A percentile compares a stretch with the other conserved stretches of the same genome.
These are phyloP conservation scores for Apiospora marii DNA, from an alignment of 2,329 filamentous ascomycete genomes.

Conservation along the genomic window DNA sequence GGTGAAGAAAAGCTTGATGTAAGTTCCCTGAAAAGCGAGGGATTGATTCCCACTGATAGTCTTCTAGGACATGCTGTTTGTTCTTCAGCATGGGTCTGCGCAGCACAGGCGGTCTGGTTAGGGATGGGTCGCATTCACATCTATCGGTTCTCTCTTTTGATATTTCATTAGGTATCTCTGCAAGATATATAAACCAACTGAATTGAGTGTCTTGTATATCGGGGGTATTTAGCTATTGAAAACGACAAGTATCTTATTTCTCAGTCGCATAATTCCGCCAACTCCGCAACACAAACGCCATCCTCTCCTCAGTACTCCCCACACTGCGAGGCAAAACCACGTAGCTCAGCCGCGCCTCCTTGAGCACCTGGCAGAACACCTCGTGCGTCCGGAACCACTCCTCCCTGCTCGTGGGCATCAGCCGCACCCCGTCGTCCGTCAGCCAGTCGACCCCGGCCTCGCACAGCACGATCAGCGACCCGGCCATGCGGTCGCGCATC, in stretches of 20 bases:
- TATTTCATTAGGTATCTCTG: not conserved
- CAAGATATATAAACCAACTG: not conserved
- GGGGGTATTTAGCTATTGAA: not conserved
- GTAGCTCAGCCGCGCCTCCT: constrained; percentile 17
- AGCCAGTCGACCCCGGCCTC: constrained; percentile 47
- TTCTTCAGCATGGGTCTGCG: not conserved
- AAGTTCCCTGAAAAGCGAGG: not conserved
- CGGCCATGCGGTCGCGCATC: constrained; percentile 44
- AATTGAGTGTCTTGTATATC: no score
- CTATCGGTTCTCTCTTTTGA: not conserved
- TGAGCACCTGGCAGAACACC: constrained; percentile 33
- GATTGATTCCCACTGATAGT: no score
- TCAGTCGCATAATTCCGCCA: not conserved
- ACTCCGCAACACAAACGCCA: not conserved
- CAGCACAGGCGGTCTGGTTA: not conserved
- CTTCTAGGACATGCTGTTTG: not conserved
- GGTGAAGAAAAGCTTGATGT: not conserved
- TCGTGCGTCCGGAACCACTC: constrained; percentile 38
- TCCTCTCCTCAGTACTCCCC: not conserved
- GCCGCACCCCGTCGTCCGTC: constrained; percentile 46
- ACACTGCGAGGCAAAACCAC: not conserved
- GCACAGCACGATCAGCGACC: constrained; percentile 47
- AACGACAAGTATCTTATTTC: not conserved
- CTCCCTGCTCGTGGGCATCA: constrained; percentile 42
- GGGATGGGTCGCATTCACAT: not conserved